A percentile compares a stretch with the other conserved stretches of the same genome.
Conservation (phyloP, 164 flowering plant species). For the Stephania cephalantha region DNA sequence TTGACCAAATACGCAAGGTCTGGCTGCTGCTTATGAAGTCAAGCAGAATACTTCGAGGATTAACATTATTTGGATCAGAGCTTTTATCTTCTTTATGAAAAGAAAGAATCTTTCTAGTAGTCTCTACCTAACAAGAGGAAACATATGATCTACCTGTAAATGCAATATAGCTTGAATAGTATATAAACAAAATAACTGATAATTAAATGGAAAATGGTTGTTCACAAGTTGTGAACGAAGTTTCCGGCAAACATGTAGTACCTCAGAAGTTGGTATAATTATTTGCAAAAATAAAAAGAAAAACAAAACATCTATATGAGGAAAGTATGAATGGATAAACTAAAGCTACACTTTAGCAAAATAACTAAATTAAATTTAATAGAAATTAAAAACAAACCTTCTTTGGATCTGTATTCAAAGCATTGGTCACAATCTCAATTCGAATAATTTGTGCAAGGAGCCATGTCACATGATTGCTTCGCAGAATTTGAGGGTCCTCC, state of each 20-base stretch:
- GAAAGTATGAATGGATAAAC: background rate
- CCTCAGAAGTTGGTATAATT: background rate
- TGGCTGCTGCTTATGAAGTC: slow-evolving; percentile 97
- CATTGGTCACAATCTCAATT: slow-evolving; percentile 83
- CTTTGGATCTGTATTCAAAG: slow-evolving; percentile 73
- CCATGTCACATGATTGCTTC: slow-evolving; percentile 96
- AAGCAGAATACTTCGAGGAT: slow-evolving; percentile 75
- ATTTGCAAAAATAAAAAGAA: background rate
- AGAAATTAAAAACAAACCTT: slow-evolving; percentile 46
- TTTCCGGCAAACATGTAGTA: background rate
- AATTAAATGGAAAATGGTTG: background rate
- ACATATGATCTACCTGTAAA: slow-evolving; percentile 1
- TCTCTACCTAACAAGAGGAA: slow-evolving; percentile 62
- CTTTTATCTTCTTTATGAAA: slow-evolving; percentile 88
- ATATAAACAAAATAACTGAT: background rate
- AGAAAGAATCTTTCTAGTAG: slow-evolving; percentile 76
- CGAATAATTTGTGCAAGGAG: slow-evolving; percentile 83
- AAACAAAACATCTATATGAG: background rate
- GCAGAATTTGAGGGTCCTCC: slow-evolving; percentile 61
- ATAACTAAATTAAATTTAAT: background rate
- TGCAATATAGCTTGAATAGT: background rate
- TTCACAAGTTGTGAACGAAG: background rate
- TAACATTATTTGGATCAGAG: slow-evolving; percentile 62
- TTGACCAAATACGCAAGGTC: slow-evolving; percentile 87
- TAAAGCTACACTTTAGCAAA: background rate